Conservation (phyloP, 257 asterid species). For the Apocynum venetum region DNA sequence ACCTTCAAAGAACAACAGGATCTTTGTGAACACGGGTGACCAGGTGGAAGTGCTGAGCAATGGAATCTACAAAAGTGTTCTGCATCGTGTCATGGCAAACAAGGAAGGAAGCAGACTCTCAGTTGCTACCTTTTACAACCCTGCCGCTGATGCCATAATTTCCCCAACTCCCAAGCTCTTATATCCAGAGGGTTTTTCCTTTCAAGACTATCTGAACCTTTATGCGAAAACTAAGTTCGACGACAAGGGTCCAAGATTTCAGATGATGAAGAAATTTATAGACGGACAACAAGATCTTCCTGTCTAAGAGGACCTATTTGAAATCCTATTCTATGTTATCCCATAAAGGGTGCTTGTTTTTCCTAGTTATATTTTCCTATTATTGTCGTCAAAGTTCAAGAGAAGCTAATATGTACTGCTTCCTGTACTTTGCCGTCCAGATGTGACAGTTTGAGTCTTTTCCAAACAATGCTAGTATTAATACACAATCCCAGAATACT, state of each 20-base stretch:
- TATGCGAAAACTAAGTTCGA: slow-evolving; percentile 64
- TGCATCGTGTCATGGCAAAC: slow-evolving; percentile 73
- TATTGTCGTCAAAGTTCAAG: slow-evolving; percentile 28
- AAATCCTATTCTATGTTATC: neutral
- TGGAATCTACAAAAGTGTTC: slow-evolving; percentile 67
- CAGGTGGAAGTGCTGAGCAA: slow-evolving; percentile 75
- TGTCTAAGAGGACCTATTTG: slow-evolving; percentile 15
- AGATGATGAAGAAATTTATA: slow-evolving; percentile 47
- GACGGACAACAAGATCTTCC: slow-evolving; percentile 23
- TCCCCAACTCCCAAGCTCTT: slow-evolving; percentile 67
- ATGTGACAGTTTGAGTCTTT: neutral
- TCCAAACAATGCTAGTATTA: neutral
- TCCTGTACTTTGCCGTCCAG: slow-evolving; percentile 23
- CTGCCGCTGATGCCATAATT: slow-evolving; percentile 65
- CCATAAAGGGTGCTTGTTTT: slow-evolving; percentile 7
- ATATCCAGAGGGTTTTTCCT: slow-evolving; percentile 46
- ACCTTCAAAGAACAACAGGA: slow-evolving; percentile 66
- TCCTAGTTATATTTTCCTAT: neutral
- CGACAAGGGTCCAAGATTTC: slow-evolving; percentile 61
- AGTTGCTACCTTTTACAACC: slow-evolving; percentile 87
- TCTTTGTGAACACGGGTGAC: slow-evolving; percentile 74
- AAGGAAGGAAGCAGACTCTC: slow-evolving; percentile 74
- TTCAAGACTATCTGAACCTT: slow-evolving; percentile 61
- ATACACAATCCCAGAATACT: neutral
- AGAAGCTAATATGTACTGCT: slow-evolving; percentile 42